These are phyloP conservation scores for Trichoderma orchidacearum DNA, from an alignment of 495 filamentous ascomycete genomes.

Conservation along the genomic window DNA sequence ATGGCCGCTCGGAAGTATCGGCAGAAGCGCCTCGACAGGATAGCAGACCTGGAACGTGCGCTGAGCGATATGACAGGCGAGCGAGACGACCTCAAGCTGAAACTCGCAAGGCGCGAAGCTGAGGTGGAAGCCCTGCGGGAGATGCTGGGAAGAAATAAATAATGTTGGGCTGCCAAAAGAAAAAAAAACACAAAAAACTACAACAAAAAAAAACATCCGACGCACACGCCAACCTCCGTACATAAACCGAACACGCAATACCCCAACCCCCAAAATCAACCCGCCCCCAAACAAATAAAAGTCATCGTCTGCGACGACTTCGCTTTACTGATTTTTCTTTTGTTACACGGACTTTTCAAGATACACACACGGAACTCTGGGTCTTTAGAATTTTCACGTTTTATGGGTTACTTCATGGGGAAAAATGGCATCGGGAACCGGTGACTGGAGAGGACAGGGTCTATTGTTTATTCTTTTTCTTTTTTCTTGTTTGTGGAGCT, in stretches of 20 bases:
- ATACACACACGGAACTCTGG: too few species aligned
- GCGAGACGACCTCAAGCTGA: conserved; percentile 52
- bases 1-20: conserved; percentile 59
- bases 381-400: background rate
- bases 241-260: too few species aligned
- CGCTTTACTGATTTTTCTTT: background rate
- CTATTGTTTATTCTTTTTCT: too few species aligned
- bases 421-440: background rate
- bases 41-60: conserved; percentile 47
- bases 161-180: too few species aligned
- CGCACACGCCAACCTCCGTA: too few species aligned
- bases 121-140: conserved; percentile 33
- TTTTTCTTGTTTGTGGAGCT: background rate
- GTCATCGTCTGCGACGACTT: too few species aligned
- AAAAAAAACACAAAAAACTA: too few species aligned
- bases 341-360: background rate
- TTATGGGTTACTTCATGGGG: background rate
- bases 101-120: conserved; percentile 48
- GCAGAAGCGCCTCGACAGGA: conserved; percentile 52
- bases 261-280: too few species aligned
- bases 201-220: too few species aligned
- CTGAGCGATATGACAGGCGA: conserved; percentile 44
- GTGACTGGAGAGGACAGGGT: background rate
- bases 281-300: too few species aligned
- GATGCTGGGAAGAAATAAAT: conserved; percentile 22